Evolutionary conservation across 768 basidiomycete species (phyloP), one percentile per base, ranked within the genome.

Genomic region (Boletus edulis): DNA sequence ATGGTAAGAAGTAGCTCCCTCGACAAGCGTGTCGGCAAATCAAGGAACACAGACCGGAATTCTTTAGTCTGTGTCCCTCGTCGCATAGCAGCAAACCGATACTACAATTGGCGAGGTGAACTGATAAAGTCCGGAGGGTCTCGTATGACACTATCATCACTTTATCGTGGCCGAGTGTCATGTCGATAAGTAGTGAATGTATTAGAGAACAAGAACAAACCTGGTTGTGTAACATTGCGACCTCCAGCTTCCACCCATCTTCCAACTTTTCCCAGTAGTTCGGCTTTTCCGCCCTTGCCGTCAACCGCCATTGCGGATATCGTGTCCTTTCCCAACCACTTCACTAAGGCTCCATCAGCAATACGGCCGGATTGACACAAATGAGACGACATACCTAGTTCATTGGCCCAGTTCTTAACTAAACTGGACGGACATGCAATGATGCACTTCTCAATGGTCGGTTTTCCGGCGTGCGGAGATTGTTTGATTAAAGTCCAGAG

Each of bases 71-170:
- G 75, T 99, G 96, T 5, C 96, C 96, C 75, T 99, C 96, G 64
- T 99, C 96, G 58, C 94, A 96, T 31, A 99, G 82, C n/a, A 99
- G 73, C 15, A 99, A 73, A 3, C 97, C 97, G 45, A 99, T 90
- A 49, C 78, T 84, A 59, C 90, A 92, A 53, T 80, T 82, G 4
- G 85, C 85, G 12, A 98, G 78, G 64, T 95, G 83, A 0, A 72
- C 83, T 9, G 86, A 80, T 13, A 98, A 75, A 5, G 87, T 87
- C 18, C 96, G 85, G 49, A 99, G 79, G 0, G 93, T 96, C 70
- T 99, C 96, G 61, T 99, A 99, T 0, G 97, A 98, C 6, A 97
- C 94, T 60, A 99, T 98, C 91, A 99, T 93, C 43, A 98, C 96
- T 95, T 57, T 0, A 31, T 40, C n/a, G 49, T 29, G 24, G 14